Evolutionary conservation across 257 asterid genomes (phyloP), one percentile per base, ranked within the genome.

Genomic region (Jacaranda mimosifolia): DNA sequence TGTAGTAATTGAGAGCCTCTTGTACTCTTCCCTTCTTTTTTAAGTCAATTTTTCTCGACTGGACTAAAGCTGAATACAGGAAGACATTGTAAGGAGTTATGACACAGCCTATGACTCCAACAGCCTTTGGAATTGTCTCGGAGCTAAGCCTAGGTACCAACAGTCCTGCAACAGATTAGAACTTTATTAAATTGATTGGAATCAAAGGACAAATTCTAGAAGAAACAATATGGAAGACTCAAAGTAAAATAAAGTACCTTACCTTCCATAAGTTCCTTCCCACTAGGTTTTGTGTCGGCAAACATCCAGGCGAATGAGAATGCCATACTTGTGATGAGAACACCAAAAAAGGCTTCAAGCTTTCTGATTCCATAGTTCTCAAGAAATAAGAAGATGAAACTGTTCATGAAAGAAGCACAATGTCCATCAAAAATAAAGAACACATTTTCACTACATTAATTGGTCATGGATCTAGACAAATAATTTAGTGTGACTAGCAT

Each of bases 271-370:
- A 92, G 91, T 32, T 90, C 90, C 40, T 73, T 81, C 10, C 81
- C 85, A 55, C 85, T 85, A 3, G 97, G 97, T 57, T 76, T 79
- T 17, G 97, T 84, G 43, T 87, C 91, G 36, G 80, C 74, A 64
- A 92, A 92, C 97, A 91, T 88, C 97, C 97, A 90, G 15, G 97
- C 92, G 38, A 90, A 92, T 9, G 97, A 88, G 79, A 92, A 38
- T 15, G 92, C 97, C 97, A 90, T 92, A 39, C 87, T 88, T 39
- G 94, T 77, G n/a, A 92, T 90, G 40, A 92, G 91, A 76, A 90
- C 84, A n/a, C 87, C 94, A 18, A 92, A 92, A 65, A 88, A 86
- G 42, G 92, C 97, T 81, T 92, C 97, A n/a, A 92, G 92, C 79
- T 87, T 88, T 82, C 96, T 72, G 57, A 88, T 83, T 66, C 94